phyloP scores from a whole-genome alignment of 169 alveolate genomes.

The Cryptosporidium baileyi region DNA sequence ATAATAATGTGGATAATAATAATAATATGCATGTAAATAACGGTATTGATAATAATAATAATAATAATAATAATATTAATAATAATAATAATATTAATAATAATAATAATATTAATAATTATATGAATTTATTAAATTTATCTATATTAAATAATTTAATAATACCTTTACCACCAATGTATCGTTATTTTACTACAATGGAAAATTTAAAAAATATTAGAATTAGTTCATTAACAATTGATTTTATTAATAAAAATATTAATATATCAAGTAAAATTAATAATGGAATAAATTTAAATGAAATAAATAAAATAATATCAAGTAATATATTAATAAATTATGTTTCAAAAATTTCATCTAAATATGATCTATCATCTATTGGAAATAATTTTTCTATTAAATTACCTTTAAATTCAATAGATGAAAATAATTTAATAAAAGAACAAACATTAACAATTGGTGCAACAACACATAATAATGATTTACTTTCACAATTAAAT shows the following conservation, averaged over 20 bases:
- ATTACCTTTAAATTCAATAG: constrained; percentile 37
- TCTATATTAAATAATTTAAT: background rate
- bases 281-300: background rate
- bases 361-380: constrained; percentile 9
- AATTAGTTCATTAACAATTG: constrained; percentile 27
- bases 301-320: background rate
- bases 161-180: constrained; percentile 64
- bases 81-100: background rate
- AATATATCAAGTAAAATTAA: background rate
- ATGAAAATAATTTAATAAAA: background rate
- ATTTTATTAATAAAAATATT: background rate
- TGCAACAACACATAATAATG: constrained; percentile 28
- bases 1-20: background rate
- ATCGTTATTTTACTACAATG: constrained; percentile 19
- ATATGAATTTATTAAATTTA: background rate
- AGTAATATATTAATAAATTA: constrained; percentile 10
- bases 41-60: background rate
- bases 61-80: background rate
- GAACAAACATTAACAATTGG: constrained; percentile 34
- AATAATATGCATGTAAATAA: background rate
- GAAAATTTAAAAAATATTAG: constrained; percentile 38
- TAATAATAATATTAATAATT: background rate
- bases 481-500: constrained; percentile 39
- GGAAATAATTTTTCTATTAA: constrained; percentile 31
- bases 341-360: constrained; percentile 56